These are phyloP conservation scores for Rossbeevera mucosa DNA, from an alignment of 768 basidiomycete species.

Conservation along the genomic window DNA sequence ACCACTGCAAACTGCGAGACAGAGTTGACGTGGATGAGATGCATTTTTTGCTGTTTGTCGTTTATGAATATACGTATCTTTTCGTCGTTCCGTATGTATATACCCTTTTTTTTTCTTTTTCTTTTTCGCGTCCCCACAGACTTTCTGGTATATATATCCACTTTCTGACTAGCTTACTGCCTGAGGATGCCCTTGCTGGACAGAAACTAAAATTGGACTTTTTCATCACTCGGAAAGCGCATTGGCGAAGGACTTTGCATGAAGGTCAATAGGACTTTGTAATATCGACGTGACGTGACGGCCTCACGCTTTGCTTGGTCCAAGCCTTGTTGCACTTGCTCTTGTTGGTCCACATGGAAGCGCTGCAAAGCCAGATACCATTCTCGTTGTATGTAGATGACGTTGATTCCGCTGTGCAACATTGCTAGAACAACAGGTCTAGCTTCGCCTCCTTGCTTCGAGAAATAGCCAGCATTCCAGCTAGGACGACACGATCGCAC, in stretches of 20 bases:
- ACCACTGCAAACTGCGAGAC: constrained; percentile 23
- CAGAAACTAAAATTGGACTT: too few relatives aligned
- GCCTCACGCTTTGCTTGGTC: too few relatives aligned
- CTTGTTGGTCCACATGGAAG: constrained; percentile 12
- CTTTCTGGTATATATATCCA: constrained; percentile 15
- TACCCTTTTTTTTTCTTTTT: constrained; percentile 24
- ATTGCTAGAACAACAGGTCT: constrained; percentile 3
- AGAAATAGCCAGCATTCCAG: constrained; percentile 36
- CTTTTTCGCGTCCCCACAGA: background rate
- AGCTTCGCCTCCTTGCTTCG: constrained; percentile 51
- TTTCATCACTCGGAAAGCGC: too few relatives aligned
- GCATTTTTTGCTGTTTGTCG: background rate
- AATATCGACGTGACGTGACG: too few relatives aligned
- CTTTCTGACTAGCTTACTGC: constrained; percentile 11
- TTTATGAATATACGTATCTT: constrained; percentile 12
- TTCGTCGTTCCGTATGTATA: constrained; percentile 18
- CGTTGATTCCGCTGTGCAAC: background rate
- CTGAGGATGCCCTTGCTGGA: background rate
- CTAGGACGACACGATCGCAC: constrained; percentile 14
- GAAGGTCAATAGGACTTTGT: too few relatives aligned
- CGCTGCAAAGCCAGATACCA: constrained; percentile 24
- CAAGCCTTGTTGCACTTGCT: too few relatives aligned
- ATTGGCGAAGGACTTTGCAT: too few relatives aligned
- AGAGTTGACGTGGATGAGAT: constrained; percentile 13
- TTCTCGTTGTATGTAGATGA: constrained; percentile 41